phyloP scores from a whole-genome alignment of 306 rosid genomes.

The Carpinus viminea region DNA sequence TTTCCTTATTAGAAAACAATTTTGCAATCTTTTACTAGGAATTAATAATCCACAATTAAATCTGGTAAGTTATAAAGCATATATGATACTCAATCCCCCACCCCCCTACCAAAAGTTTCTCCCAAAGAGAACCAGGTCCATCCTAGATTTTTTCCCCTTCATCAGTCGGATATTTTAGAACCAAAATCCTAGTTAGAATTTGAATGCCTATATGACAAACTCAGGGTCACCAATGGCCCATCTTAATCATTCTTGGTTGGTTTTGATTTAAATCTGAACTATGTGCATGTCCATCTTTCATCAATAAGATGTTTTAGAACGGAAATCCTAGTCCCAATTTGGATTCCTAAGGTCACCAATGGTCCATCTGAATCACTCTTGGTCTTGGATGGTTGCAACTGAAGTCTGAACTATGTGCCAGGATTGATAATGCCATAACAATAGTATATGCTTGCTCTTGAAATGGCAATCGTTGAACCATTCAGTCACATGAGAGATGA shows the following conservation, averaged over 20 bases:
- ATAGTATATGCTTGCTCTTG: neutral
- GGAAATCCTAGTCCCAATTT: neutral
- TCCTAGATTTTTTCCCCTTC: neutral
- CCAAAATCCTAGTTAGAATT: neutral
- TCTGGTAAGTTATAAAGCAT: neutral
- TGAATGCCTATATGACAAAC: neutral
- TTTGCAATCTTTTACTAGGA: neutral
- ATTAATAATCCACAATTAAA: neutral
- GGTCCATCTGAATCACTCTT: neutral
- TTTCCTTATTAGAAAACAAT: neutral
- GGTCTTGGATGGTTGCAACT: neutral
- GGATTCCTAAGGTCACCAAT: neutral
- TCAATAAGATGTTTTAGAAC: neutral
- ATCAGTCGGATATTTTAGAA: neutral
- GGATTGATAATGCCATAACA: neutral
- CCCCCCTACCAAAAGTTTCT: neutral
- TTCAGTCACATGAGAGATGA: neutral
- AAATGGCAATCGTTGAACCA: neutral
- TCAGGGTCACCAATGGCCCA: neutral
- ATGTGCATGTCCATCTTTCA: neutral
- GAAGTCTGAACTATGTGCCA: neutral
- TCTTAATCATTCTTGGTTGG: neutral
- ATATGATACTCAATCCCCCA: neutral
- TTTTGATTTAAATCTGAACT: too few relatives aligned
- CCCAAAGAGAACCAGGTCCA: neutral